phyloP scores from a whole-genome alignment of 2,329 filamentous ascomycete species.

The Malbranchea zuffiana region DNA sequence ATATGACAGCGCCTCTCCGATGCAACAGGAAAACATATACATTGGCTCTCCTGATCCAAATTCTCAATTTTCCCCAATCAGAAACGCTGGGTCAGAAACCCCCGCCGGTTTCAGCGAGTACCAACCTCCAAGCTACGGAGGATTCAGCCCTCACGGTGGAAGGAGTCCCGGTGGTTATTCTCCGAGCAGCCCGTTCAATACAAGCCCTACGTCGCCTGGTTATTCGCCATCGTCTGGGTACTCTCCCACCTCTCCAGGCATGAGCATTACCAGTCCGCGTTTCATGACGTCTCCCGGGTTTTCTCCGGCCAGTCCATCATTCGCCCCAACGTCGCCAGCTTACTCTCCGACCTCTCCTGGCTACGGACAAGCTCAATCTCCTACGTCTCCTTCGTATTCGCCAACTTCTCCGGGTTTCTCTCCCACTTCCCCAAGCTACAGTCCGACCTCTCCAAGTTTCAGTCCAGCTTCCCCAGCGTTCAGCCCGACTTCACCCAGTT shows the following conservation, averaged over 20 bases:
- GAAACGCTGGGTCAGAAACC: constrained; percentile 53
- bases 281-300: constrained; percentile 45
- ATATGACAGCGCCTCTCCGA: constrained; percentile 64
- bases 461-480: constrained; percentile 42
- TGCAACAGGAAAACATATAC: constrained; percentile 46
- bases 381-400: constrained; percentile 45
- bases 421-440: constrained; percentile 51
- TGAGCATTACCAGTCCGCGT: constrained; percentile 45
- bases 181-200: constrained; percentile 66
- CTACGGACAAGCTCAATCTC: constrained; percentile 56
- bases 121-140: constrained; percentile 56
- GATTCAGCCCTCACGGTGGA: constrained; percentile 57
- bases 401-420: constrained; percentile 47
- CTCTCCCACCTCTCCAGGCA: constrained; percentile 65
- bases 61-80: constrained; percentile 60
- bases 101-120: constrained; percentile 52
- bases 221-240: constrained; percentile 54
- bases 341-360: constrained; percentile 37
- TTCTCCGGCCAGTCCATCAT: constrained; percentile 45
- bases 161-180: constrained; percentile 55
- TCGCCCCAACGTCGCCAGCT: constrained; percentile 53
- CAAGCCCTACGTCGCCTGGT: constrained; percentile 57
- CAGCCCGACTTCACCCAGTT: constrained; percentile 49
- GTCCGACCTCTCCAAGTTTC: constrained; percentile 48
- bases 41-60: constrained; percentile 54